Base-by-base conservation (phyloP, 805 yeast species). In the Wickerhamomyces alni region DNA sequence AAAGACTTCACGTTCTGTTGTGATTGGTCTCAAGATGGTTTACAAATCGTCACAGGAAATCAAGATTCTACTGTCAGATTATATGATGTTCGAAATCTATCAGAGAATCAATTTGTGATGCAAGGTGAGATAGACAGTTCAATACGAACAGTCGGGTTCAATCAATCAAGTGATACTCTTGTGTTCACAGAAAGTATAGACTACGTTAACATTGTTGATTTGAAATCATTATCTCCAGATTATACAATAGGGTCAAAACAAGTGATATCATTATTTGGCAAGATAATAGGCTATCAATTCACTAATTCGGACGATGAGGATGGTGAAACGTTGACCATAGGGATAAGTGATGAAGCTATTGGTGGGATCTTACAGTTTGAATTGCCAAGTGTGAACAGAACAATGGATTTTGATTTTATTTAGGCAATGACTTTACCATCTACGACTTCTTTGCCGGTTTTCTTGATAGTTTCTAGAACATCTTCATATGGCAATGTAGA, bases 361-460 rank as follows among this genome's bases (percentile, higher is more conserved):
- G 84, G 85, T 2, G 84, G 85, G 1, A 65, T 79, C 4, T 48
- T 78, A 38, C 72, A 69, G 47, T 76, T 70, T 48, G 62, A 65
- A 29, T 50, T 64, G 30, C 67, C 63, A 32, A 62, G 69, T 33
- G 45, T 43, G 16, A 46, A 44, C 16, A 66, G 61, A 41, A 54
- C 63, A 27, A 55, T 68, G 29, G 74, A 69, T 38, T 69, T 61
- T 53, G 74, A 68, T 42, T 66, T 65, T 36, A 21, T 33, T 24
- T 35, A 21, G 24, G 45, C 50, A 12, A 82, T 54, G 33, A 71
- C 65, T 52, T 72, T 72, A 11, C 96, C 95, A 24, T 71, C 69
- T 35, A 72, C 67, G 42, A 91, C 82, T 52, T 78, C 78, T 69
- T 91, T 91, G 28, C 98, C 98, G 1, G 98, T 88, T 70, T 91